Base-by-base conservation (phyloP, 1,284 basidiomycete species). In the Clitocybe nebularis region DNA sequence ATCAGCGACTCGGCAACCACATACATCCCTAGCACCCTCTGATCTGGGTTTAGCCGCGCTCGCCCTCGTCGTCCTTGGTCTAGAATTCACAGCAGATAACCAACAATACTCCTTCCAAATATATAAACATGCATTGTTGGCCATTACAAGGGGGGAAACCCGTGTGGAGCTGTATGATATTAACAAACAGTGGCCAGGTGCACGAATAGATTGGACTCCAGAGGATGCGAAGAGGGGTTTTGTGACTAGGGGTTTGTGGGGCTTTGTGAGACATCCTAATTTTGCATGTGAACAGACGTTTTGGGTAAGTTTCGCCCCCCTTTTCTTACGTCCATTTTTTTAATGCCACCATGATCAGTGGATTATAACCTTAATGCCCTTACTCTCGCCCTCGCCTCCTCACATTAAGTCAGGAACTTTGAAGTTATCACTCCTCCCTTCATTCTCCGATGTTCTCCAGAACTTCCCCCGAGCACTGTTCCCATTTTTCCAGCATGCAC, bases 221-320 rank as follows among this genome's bases (percentile, higher is more conserved):
- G 73, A 72, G 10, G 89, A 92, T 57, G 76, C 74, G 4, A 71
- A 84, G 50, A 74, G 93, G 4, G 94, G 94, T 0, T 97, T 97
- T 61, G 68, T 86, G 17, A 92, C 90, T 0, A 73, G 74, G 9
- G 93, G 93, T 1, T 64, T 97, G 7, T 97, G 89, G 88, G 77
- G 79, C 1, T 92, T 82, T 71, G 82, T 79, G 2, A 73, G 94
- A 11, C 94, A 98, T 61, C 93, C 94, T 13, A 96, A 96, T 62
- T 94, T 93, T 63, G 68, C 84, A 0, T 92, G 87, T 59, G 93
- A 96, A 60, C 92, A 94, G 64, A 65, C 69, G 5, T 92, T 93
- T 66, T 95, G 92, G 92, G 81, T 92, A 49, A 47, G 78, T 61
- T 43, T 28, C 19, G 5, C 25, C 37, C 25, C 41, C 28, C 17